phyloP scores from a whole-genome alignment of 2,329 filamentous ascomycete genomes.

The Curvularia lunata region DNA sequence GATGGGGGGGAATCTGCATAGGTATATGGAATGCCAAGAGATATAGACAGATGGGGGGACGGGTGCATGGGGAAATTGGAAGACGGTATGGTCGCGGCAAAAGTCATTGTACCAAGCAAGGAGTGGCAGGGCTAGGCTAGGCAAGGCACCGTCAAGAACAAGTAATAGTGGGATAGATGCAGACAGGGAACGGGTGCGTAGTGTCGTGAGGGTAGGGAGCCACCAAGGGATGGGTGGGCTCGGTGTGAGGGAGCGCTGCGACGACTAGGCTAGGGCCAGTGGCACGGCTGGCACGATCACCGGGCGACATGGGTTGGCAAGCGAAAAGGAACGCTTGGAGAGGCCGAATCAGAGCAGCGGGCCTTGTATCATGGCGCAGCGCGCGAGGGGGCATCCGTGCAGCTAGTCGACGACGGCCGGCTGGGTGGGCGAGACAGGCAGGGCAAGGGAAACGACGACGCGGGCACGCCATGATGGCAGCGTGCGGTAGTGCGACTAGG shows the following conservation, averaged over 20 bases:
- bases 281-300: slow-evolving; percentile 50
- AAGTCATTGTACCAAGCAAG: slow-evolving; percentile 42
- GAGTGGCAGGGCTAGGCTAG: slow-evolving; percentile 38
- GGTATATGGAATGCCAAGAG: slow-evolving; percentile 50
- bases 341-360: slow-evolving; percentile 48
- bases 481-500: slow-evolving; percentile 33
- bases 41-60: slow-evolving; percentile 44
- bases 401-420: slow-evolving; percentile 37
- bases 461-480: slow-evolving; percentile 37
- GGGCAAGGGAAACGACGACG: slow-evolving; percentile 34
- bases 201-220: slow-evolving; percentile 37
- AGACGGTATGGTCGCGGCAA: slow-evolving; percentile 38
- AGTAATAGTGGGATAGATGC: slow-evolving; percentile 42
- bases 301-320: slow-evolving; percentile 35
- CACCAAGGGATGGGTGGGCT: slow-evolving; percentile 44
- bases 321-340: slow-evolving; percentile 45
- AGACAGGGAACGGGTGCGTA: slow-evolving; percentile 43
- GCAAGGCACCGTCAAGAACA: slow-evolving; percentile 28
- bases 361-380: slow-evolving; percentile 52
- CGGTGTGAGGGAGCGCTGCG: slow-evolving; percentile 46
- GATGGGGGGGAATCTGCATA: slow-evolving; percentile 35
- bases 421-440: slow-evolving; percentile 27
- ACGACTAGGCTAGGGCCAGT: slow-evolving; percentile 41
- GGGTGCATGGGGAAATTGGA: slow-evolving; percentile 41
- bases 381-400: slow-evolving; percentile 51